Evolutionary conservation across 768 basidiomycete genomes (phyloP).

Genomic region (Dioszegia aurantiaca): DNA sequence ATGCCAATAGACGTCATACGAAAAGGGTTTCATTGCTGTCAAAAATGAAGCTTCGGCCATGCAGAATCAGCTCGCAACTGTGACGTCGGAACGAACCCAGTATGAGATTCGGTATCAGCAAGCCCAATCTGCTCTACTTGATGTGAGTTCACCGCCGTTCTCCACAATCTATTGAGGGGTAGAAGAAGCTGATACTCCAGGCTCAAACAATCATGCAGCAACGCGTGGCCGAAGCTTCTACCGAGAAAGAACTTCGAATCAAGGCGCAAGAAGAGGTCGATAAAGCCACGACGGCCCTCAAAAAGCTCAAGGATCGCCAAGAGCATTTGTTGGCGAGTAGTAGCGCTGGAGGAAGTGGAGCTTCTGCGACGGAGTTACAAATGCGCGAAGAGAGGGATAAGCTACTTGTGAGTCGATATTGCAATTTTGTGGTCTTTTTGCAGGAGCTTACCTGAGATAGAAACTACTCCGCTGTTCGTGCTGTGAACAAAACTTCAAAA

Average conservation of each 20-base stretch:
- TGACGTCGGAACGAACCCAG: constrained; percentile 43
- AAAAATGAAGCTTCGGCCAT: constrained; percentile 43
- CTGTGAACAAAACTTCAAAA: constrained; percentile 73
- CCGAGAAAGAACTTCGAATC: constrained; percentile 36
- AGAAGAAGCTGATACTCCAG: constrained; percentile 23
- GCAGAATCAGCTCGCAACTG: constrained; percentile 37
- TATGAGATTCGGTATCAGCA: constrained; percentile 39
- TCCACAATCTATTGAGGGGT: too few relatives aligned
- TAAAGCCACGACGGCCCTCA: constrained; percentile 31
- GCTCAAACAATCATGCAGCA: constrained; percentile 40
- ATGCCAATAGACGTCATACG: constrained; percentile 42
- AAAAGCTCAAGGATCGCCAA: constrained; percentile 48
- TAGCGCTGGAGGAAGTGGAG: constrained; percentile 10
- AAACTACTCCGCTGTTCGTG: constrained; percentile 82
- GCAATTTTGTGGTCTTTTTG: too few relatives aligned
- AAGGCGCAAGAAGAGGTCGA: constrained; percentile 50
- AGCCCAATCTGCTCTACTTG: constrained; percentile 21
- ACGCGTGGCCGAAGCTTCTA: constrained; percentile 42
- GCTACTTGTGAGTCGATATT: constrained; percentile 37
- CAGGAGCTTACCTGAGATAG: constrained; percentile 53
- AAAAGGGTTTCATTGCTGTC: constrained; percentile 49
- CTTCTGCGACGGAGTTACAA: constrained; percentile 29
- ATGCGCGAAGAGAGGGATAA: constrained; percentile 45
- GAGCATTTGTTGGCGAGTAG: constrained; percentile 29
- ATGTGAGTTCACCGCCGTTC: constrained; percentile 1